phyloP scores from a whole-genome alignment of 2,329 filamentous ascomycete genomes.

The Venturiaceae sp. region DNA sequence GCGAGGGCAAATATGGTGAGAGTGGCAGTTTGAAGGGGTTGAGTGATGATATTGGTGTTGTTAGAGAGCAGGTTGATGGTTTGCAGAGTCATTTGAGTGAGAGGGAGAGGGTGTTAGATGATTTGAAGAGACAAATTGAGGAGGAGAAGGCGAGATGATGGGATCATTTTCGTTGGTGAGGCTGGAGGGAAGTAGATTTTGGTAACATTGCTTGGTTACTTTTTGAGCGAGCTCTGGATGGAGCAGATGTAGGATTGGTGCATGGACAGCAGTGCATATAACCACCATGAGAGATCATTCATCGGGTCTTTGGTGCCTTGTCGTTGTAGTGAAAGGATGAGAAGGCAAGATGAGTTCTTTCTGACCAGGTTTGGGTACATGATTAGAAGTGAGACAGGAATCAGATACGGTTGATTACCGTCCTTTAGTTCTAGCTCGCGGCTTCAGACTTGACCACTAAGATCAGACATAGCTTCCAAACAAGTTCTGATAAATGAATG shows the following conservation, averaged over 20 bases:
- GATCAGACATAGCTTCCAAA: too few relatives aligned
- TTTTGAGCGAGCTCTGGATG: background rate
- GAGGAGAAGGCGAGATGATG: conserved; percentile 54
- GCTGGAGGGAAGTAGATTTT: background rate
- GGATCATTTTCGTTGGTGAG: background rate
- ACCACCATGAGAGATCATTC: too few relatives aligned
- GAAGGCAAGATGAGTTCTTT: too few relatives aligned
- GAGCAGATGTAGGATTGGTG: background rate
- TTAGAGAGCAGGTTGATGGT: conserved; percentile 91
- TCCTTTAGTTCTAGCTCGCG: too few relatives aligned
- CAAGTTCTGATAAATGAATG: too few relatives aligned
- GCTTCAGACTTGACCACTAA: too few relatives aligned
- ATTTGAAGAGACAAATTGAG: conserved; percentile 74
- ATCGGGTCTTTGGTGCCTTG: too few relatives aligned
- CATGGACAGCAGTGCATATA: background rate
- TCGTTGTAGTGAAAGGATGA: too few relatives aligned
- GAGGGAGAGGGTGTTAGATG: conserved; percentile 65
- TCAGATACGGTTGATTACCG: too few relatives aligned
- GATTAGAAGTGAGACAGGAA: too few relatives aligned
- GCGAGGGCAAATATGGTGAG: conserved; percentile 49
- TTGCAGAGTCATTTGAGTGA: conserved; percentile 72
- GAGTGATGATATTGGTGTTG: conserved; percentile 74
- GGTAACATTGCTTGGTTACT: background rate
- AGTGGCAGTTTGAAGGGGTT: conserved; percentile 69
- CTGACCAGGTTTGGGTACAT: too few relatives aligned